Conservation (phyloP, 495 filamentous ascomycete species). For the Talaromyces adpressus region DNA sequence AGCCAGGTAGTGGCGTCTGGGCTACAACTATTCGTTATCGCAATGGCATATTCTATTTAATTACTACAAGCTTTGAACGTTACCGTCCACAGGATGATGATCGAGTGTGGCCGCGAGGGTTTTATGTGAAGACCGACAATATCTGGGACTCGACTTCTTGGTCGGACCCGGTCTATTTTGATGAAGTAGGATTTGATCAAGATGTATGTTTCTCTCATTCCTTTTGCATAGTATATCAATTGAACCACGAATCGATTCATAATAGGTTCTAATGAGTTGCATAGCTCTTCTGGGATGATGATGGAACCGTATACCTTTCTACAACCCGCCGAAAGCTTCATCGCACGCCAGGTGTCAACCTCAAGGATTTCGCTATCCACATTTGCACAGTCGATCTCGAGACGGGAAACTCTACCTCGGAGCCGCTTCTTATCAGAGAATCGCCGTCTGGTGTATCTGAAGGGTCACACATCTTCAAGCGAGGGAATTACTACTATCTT, state of each 20-base stretch:
- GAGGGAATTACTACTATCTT: conserved; percentile 58
- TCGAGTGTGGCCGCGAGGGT: conserved; percentile 38
- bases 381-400: conserved; percentile 28
- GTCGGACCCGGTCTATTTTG: conserved; percentile 44
- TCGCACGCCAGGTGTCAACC: conserved; percentile 16
- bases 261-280: background rate
- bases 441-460: conserved; percentile 29
- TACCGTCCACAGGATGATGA: conserved; percentile 37
- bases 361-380: conserved; percentile 7
- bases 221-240: background rate
- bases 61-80: conserved; percentile 32
- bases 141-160: conserved; percentile 40
- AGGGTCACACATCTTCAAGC: conserved; percentile 55
- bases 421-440: conserved; percentile 33
- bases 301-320: conserved; percentile 31
- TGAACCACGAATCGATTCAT: too few relatives aligned
- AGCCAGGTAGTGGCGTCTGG: conserved; percentile 42
- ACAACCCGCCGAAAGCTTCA: conserved; percentile 27
- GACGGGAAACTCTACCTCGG: conserved; percentile 32
- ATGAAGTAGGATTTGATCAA: conserved; percentile 40
- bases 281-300: conserved; percentile 36
- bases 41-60: conserved; percentile 30
- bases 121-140: conserved; percentile 38
- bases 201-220: conserved; percentile 24
- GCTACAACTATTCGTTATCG: conserved; percentile 36